phyloP scores from a whole-genome alignment of 371 early-diverging fungal genomes.

The Mortierella sp. region DNA sequence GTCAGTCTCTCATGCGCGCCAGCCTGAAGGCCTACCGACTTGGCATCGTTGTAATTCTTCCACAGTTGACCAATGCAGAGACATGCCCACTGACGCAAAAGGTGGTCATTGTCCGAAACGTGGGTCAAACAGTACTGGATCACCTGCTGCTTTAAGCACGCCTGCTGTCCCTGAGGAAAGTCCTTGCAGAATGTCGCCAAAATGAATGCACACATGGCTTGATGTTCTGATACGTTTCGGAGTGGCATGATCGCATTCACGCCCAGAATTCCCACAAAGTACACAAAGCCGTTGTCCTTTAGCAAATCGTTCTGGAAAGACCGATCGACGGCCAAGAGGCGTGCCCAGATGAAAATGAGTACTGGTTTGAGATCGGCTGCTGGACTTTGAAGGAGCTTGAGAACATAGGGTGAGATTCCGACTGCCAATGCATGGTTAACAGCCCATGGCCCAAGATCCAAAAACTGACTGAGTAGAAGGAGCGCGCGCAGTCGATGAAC shows the following conservation, averaged over 20 bases:
- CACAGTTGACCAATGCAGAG: constrained; percentile 89
- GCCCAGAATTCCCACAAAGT: constrained; percentile 91
- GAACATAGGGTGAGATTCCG: constrained; percentile 96
- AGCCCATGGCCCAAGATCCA: constrained; percentile 96
- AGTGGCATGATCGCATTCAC: constrained; percentile 77
- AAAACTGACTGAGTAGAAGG: constrained; percentile 88
- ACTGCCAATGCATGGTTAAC: constrained; percentile 93
- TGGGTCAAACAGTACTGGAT: constrained; percentile 77
- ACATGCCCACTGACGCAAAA: constrained; percentile 92
- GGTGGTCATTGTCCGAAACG: constrained; percentile 80
- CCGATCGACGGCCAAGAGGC: constrained; percentile 92
- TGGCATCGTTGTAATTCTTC: constrained; percentile 82
- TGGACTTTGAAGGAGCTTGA: constrained; percentile 94
- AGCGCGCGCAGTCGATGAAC: constrained; percentile 93
- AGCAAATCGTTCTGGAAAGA: constrained; percentile 91
- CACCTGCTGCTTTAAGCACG: constrained; percentile 80
- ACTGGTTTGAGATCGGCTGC: constrained; percentile 94
- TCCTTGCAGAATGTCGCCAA: constrained; percentile 90
- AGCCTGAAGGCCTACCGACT: constrained; percentile 73
- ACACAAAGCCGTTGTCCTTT: constrained; percentile 92
- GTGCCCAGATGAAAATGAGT: constrained; percentile 96
- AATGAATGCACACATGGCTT: constrained; percentile 93
- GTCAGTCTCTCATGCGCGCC: constrained; percentile 78
- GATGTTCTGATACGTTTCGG: constrained; percentile 85
- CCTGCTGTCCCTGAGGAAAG: constrained; percentile 84